Conservation (phyloP, 768 basidiomycete genomes). For the Ephemerocybe angulata region DNA sequence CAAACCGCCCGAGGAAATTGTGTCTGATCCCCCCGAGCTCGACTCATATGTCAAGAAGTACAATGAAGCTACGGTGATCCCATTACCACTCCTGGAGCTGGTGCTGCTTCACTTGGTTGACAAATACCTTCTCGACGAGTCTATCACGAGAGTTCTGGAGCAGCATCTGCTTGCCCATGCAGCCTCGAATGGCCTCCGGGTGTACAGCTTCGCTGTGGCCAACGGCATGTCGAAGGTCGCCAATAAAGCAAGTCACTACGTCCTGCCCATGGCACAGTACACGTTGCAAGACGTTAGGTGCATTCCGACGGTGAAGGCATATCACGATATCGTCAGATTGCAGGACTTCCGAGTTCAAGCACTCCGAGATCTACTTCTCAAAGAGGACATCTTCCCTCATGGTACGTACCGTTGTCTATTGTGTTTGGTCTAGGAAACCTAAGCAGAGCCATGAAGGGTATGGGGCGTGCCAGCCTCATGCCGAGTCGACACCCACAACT, state of each 20-base stretch:
- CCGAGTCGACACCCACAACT: slow-evolving; percentile 34
- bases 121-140: slow-evolving; percentile 57
- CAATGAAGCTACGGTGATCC: slow-evolving; percentile 49
- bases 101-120: slow-evolving; percentile 56
- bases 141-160: slow-evolving; percentile 40
- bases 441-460: slow-evolving; percentile 39
- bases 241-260: slow-evolving; percentile 53
- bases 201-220: slow-evolving; percentile 54
- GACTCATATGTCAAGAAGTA: slow-evolving; percentile 31
- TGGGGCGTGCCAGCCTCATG: slow-evolving; percentile 55
- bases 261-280: slow-evolving; percentile 58
- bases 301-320: slow-evolving; percentile 57
- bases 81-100: slow-evolving; percentile 57
- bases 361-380: slow-evolving; percentile 48
- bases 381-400: slow-evolving; percentile 68
- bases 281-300: slow-evolving; percentile 43
- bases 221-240: slow-evolving; percentile 46
- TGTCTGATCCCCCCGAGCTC: slow-evolving; percentile 27
- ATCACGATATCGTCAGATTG: slow-evolving; percentile 59
- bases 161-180: slow-evolving; percentile 59
- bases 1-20: slow-evolving; percentile 35
- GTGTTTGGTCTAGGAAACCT: not conserved
- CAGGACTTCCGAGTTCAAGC: slow-evolving; percentile 55
- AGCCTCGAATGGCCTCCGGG: slow-evolving; percentile 56
- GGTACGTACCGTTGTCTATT: slow-evolving; percentile 30